Percentiles rank a stretch among this genome's conserved stretches.
Evolutionary conservation across 176 grass and related monocot genomes (phyloP).

Genomic region (Hordeum marinum): DNA sequence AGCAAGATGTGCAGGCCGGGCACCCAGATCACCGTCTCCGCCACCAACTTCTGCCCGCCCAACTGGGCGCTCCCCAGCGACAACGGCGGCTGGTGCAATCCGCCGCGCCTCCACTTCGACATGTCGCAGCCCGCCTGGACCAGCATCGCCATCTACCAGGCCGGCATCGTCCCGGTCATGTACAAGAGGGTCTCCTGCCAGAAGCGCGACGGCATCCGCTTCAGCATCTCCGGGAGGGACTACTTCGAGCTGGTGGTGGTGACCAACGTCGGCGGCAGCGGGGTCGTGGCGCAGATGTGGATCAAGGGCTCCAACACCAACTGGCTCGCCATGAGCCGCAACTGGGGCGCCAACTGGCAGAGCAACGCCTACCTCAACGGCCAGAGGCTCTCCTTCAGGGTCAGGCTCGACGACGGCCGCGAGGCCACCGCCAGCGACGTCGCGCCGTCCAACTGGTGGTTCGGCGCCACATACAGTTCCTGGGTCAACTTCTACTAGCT

Average conservation of each 20-base stretch:
- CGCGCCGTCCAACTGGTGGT: conserved; percentile 45
- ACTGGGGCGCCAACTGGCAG: conserved; percentile 70
- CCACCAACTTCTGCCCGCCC: conserved; percentile 61
- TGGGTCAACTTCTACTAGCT: conserved; percentile 14
- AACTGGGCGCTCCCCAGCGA: conserved; percentile 32
- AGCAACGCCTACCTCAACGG: conserved; percentile 45
- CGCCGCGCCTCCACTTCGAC: conserved; percentile 66
- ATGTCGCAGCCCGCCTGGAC: conserved; percentile 48
- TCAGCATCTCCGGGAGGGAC: conserved; percentile 33
- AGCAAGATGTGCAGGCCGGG: conserved; percentile 39
- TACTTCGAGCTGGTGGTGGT: conserved; percentile 54
- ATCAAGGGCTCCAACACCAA: conserved; percentile 42
- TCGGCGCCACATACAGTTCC: conserved; percentile 34
- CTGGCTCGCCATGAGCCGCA: conserved; percentile 54
- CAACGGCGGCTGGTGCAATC: conserved; percentile 75
- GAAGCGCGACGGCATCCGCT: conserved; percentile 34
- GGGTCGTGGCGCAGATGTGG: conserved; percentile 39
- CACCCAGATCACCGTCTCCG: conserved; percentile 40
- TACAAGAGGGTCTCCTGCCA: conserved; percentile 39
- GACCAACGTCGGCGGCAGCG: conserved; percentile 43
- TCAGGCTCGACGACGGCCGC: conserved; percentile 41
- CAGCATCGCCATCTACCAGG: conserved; percentile 38
- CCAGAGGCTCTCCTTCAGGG: conserved; percentile 50
- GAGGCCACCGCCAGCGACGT: conserved; percentile 10
- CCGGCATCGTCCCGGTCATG: conserved; percentile 41